Conservation (phyloP, 2,329 filamentous ascomycete genomes). For the Neocucurbitaria cava region DNA sequence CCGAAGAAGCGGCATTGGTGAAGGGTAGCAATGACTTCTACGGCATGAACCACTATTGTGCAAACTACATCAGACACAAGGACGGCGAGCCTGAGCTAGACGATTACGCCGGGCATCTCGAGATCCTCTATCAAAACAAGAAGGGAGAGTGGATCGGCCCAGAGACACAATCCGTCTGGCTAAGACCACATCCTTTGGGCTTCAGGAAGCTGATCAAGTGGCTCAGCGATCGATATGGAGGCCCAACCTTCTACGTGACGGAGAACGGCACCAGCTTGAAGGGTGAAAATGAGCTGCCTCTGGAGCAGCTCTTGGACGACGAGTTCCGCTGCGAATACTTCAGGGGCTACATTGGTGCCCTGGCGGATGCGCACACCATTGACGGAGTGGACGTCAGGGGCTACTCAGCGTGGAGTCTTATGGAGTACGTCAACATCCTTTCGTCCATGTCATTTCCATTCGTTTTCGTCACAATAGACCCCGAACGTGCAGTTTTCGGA, state of each 20-base stretch:
- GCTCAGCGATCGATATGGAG: conserved; percentile 73
- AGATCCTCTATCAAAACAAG: conserved; percentile 75
- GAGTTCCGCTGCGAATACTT: conserved; percentile 85
- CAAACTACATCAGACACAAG: conserved; percentile 82
- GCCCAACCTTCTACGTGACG: conserved; percentile 83
- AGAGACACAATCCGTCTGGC: conserved; percentile 83
- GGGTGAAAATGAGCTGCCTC: conserved; percentile 77
- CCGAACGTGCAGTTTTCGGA: not conserved
- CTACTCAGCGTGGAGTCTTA: conserved; percentile 86
- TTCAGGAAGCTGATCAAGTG: conserved; percentile 72
- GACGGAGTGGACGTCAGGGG: conserved; percentile 81
- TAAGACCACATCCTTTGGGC: conserved; percentile 75
- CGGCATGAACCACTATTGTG: conserved; percentile 93
- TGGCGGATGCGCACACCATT: conserved; percentile 73
- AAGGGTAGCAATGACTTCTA: conserved; percentile 92
- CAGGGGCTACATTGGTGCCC: conserved; percentile 74
- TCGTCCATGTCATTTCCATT: conserved; percentile 10
- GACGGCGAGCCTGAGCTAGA: conserved; percentile 65
- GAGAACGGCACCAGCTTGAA: conserved; percentile 88
- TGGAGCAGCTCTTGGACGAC: conserved; percentile 77
- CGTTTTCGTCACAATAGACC: not conserved
- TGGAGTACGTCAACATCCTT: conserved; percentile 67
- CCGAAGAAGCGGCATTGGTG: conserved; percentile 75
- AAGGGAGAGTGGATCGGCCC: conserved; percentile 76
- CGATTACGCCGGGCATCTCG: conserved; percentile 78